phyloP scores from a whole-genome alignment of 106 monocot species.

The Dioscorea dumetorum region DNA sequence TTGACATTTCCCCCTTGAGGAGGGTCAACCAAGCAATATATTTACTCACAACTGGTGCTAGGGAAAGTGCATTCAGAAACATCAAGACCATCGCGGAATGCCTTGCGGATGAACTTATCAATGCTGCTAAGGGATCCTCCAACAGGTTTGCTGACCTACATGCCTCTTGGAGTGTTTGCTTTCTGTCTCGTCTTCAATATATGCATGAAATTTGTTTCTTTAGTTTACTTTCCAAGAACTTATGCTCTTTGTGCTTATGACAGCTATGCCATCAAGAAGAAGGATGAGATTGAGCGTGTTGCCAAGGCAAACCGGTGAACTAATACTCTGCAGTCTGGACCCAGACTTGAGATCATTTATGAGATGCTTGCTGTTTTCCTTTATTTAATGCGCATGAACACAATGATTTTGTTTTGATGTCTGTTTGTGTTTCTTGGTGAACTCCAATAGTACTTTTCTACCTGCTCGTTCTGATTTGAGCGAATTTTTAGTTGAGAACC shows the following conservation, averaged over 20 bases:
- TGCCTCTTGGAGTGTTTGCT: background rate
- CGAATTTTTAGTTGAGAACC: no score
- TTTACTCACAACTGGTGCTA: constrained; percentile 51
- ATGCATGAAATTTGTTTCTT: no score
- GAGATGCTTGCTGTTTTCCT: no score
- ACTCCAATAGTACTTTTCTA: no score
- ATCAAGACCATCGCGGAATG: constrained; percentile 69
- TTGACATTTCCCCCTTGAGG: constrained; percentile 61
- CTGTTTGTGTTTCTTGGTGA: no score
- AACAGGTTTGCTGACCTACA: constrained; percentile 26
- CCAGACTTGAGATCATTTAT: no score
- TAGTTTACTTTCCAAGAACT: background rate
- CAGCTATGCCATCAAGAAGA: constrained; percentile 64
- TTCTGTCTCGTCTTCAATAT: background rate
- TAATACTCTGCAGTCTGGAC: no score
- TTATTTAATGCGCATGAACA: no score
- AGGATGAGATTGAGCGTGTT: constrained; percentile 63
- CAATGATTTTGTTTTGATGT: no score
- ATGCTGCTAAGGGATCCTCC: constrained; percentile 61
- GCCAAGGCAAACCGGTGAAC: constrained; percentile 61
- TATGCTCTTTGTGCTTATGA: background rate
- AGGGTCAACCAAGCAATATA: constrained; percentile 61
- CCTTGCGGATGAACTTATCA: constrained; percentile 60
- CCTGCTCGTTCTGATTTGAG: no score
- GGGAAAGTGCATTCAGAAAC: constrained; percentile 62